Evolutionary conservation across 2,329 filamentous ascomycete species (phyloP).

Genomic region (Phyllosticta citriasiana): DNA sequence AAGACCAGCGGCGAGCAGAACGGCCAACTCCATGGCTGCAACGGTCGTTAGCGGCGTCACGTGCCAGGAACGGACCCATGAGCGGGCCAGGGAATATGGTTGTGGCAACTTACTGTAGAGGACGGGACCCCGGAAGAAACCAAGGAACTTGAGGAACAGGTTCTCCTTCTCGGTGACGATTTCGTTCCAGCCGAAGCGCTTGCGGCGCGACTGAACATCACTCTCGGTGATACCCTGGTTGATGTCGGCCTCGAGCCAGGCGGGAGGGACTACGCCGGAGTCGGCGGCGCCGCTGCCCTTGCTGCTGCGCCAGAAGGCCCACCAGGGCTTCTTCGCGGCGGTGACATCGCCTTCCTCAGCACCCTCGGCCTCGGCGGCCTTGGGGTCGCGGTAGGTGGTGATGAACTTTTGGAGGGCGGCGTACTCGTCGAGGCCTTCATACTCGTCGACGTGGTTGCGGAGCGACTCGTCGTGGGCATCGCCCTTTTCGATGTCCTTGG

Average conservation of each 20-base stretch:
- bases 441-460: constrained; percentile 9
- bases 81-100: neutral
- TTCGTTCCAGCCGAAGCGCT: constrained; percentile 61
- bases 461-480: neutral
- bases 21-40: constrained; percentile 66
- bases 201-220: constrained; percentile 56
- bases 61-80: constrained; percentile 10
- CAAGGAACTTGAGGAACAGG: constrained; percentile 62
- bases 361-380: constrained; percentile 31
- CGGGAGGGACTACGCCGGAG: constrained; percentile 43
- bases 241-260: constrained; percentile 48
- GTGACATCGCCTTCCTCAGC: constrained; percentile 31
- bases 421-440: constrained; percentile 51
- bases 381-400: constrained; percentile 54
- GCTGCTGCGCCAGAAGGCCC: constrained; percentile 45
- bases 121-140: constrained; percentile 67
- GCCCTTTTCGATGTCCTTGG: constrained; percentile 9
- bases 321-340: constrained; percentile 45
- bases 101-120: constrained; percentile 54
- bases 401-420: constrained; percentile 57
- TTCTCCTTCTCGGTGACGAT: constrained; percentile 66
- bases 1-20: constrained; percentile 62
- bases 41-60: neutral
- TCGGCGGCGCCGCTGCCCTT: constrained; percentile 24
- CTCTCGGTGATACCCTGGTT: constrained; percentile 48